A percentile compares a stretch with the other conserved stretches of the same genome.
Conservation (phyloP, 768 basidiomycete species). For the Lyophyllum decastes region DNA sequence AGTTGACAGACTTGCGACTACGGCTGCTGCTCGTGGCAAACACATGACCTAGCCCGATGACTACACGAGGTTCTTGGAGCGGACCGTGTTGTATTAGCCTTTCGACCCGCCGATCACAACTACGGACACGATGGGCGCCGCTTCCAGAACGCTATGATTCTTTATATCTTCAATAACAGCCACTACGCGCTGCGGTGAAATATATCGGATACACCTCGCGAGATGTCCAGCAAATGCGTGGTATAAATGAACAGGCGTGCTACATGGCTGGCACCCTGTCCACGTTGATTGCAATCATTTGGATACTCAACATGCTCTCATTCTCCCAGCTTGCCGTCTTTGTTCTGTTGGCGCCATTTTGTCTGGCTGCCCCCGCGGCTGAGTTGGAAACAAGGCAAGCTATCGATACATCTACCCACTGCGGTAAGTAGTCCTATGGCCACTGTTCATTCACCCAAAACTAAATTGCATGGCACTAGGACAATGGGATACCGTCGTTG, state of each 20-base stretch:
- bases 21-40: too few relatives aligned
- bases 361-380: slow-evolving; percentile 29
- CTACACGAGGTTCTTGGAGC: slow-evolving; percentile 1
- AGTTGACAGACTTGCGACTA: too few relatives aligned
- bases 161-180: background rate
- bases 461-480: too few relatives aligned
- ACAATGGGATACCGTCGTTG: slow-evolving; percentile 51
- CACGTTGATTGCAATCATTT: background rate
- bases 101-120: too few relatives aligned
- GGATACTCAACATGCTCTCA: slow-evolving; percentile 17
- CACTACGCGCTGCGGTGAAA: background rate
- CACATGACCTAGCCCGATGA: slow-evolving; percentile 17
- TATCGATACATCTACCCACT: slow-evolving; percentile 40
- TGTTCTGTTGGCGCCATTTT: slow-evolving; percentile 29
- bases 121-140: too few relatives aligned
- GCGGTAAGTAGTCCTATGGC: slow-evolving; percentile 26
- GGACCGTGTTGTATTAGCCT: slow-evolving; percentile 11
- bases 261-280: background rate
- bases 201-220: slow-evolving; percentile 16
- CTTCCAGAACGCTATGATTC: background rate
- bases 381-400: slow-evolving; percentile 25
- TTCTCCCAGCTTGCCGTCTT: slow-evolving; percentile 27
- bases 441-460: too few relatives aligned
- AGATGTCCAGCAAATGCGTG: background rate
- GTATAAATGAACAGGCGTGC: slow-evolving; percentile 9